Evolutionary conservation across 2,329 filamentous ascomycete species (phyloP), one percentile per base, ranked within the genome.

Genomic region (Sordariomycetes sp.): DNA sequence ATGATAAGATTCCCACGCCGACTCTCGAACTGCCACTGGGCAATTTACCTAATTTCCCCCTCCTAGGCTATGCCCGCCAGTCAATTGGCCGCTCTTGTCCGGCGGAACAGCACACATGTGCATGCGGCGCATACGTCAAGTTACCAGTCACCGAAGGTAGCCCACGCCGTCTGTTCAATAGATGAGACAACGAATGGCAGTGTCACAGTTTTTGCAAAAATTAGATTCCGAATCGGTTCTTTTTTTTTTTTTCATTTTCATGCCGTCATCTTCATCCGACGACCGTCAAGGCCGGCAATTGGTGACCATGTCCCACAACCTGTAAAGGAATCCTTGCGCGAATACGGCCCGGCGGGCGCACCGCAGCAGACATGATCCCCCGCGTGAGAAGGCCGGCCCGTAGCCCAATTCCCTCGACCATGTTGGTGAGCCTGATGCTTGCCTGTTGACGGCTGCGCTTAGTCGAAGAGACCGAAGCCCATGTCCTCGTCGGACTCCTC

Each of bases 381-480:
- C 35, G 13, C 34, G 25, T 20, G 36, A 51, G 32, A 39, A 53
- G 55, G n/a, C 55, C 20, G 24, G 35, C 42, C 24, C 17, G 35
- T 36, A 20, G 22, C 50, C 50, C 22, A 48, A 48, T 42, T 48
- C 28, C 50, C 55, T 42, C 24, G 35, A 53, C 50, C 50, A n/a
- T 15, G 36, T 25, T 32, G 35, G 22, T 50, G 22, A 45, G 24
- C 24, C 25, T 12, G 55, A 57, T 45, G 51, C 22, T 25, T 57
- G 50, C 20, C n/a, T 22, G 39, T 53, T 53, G 17, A 8, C 39
- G 61, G 61, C 63, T 65, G 61, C 68, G 74, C 72, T 84, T 85
- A 86, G 76, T 86, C 82, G 80, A 86, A 86, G 64, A 87, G 84
- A 81, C 84, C 84, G 78, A 87, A 86, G 68, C 84, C 83, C 83